Evolutionary conservation across 495 filamentous ascomycete species (phyloP), one percentile per base, ranked within the genome.

Genomic region (Tricharina praecox): DNA sequence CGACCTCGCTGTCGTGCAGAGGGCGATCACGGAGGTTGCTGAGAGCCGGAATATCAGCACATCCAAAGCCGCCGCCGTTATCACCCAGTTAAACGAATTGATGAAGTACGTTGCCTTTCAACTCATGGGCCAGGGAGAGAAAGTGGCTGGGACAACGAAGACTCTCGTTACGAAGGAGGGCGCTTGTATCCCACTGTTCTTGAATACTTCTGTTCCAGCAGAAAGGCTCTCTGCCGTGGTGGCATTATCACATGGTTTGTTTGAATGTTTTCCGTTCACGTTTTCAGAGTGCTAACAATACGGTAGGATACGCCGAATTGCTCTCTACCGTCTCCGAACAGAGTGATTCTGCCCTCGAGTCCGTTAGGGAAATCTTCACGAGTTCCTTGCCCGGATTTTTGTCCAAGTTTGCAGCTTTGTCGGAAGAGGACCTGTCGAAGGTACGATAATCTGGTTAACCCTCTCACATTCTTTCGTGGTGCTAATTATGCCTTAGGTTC

Each of bases 251-350:
- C 43, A 34, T 33, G 43, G 39, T 43, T 43, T 5, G 39, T 43
- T 5, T 7, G 25, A 7, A 21, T 23, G 23, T 21, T 43, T 3
- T 25, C 20, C 39, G 23, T 10, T 7, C 34, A 4, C 34, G 34
- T 9, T 5, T 9, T 37, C 15, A 15, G 28, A 28, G 26, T 45
- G 16, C 54, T 58, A 40, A 56, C 28, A 30, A 5, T 5, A 43
- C 23, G 24, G 7, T 16, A 58, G 55, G 55, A 33, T 59, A 53
- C 37, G 53, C 48, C 15, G 26, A 50, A 16, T 13, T 58, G 20
- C 30, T 59, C 13, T 16, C 16, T 23, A 42, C 33, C 0, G 42
- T 10, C 26, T 58, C 58, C 23, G 23, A 44, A 16, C 24, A 26
- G 9, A 36, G 48, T 41, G 38, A 58, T 19, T 13, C 30, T 11